These are phyloP conservation scores for Aphanoascus verrucosus DNA, from an alignment of 2,329 filamentous ascomycete genomes.

Conservation along the genomic window DNA sequence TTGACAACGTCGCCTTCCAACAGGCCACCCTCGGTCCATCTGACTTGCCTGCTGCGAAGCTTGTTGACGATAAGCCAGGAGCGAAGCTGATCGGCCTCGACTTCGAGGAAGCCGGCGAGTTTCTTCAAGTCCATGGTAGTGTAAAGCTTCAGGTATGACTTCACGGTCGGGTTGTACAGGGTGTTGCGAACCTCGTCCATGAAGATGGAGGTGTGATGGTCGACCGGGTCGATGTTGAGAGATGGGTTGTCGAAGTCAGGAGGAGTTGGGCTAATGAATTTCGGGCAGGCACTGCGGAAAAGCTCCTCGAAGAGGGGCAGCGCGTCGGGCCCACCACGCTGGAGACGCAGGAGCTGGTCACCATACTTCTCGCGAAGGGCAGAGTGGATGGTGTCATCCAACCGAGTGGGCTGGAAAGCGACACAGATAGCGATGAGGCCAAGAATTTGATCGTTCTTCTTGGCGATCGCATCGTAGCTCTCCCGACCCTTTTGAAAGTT, in stretches of 20 bases:
- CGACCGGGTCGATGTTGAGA: slow-evolving; percentile 89
- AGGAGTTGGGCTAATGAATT: slow-evolving; percentile 96
- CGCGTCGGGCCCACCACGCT: slow-evolving; percentile 88
- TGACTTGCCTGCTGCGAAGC: slow-evolving; percentile 91
- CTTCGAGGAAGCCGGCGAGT: slow-evolving; percentile 91
- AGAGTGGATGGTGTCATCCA: slow-evolving; percentile 98
- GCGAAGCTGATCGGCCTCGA: slow-evolving; percentile 89
- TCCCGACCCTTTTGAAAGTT: slow-evolving; percentile 96
- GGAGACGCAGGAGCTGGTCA: slow-evolving; percentile 92
- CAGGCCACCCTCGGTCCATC: slow-evolving; percentile 83
- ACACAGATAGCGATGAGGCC: slow-evolving; percentile 98
- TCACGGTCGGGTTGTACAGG: slow-evolving; percentile 94
- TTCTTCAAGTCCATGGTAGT: slow-evolving; percentile 99
- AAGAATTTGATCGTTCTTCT: slow-evolving; percentile 99
- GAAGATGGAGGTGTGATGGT: slow-evolving; percentile 95
- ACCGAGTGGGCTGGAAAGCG: slow-evolving; percentile 88
- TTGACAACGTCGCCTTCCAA: slow-evolving; percentile 88
- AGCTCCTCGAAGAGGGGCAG: slow-evolving; percentile 97
- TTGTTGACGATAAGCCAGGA: slow-evolving; percentile 95
- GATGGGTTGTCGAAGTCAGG: slow-evolving; percentile 97
- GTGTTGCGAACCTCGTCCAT: slow-evolving; percentile 99
- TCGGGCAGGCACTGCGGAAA: slow-evolving; percentile 94
- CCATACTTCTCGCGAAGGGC: slow-evolving; percentile 98
- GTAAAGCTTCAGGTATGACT: slow-evolving; percentile 97
- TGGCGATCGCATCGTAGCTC: slow-evolving; percentile 93